Conservation (phyloP, 805 yeast genomes). For the Saccharomyces paradoxus region DNA sequence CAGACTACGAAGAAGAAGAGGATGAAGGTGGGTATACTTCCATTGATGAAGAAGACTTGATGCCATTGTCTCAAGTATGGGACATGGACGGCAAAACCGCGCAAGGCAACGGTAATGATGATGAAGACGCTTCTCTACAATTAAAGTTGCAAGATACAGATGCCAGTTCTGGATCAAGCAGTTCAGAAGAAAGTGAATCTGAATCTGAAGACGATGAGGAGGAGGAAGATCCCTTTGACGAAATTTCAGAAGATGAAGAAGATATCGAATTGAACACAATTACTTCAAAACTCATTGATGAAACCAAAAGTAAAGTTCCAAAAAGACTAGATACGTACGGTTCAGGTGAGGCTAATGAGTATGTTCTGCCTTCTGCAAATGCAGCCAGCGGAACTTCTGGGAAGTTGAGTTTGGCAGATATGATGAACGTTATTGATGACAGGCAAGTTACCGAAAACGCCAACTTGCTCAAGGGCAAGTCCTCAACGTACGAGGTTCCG, state of each 20-base stretch:
- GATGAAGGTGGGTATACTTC: slow-evolving; percentile 63
- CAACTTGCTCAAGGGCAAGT: slow-evolving; percentile 36
- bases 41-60: slow-evolving; percentile 66
- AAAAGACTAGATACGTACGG: slow-evolving; percentile 46
- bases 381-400: slow-evolving; percentile 13
- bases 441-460: slow-evolving; percentile 43
- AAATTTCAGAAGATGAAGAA: slow-evolving; percentile 39
- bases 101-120: slow-evolving; percentile 18
- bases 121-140: slow-evolving; percentile 5
- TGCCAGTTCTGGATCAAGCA: slow-evolving; percentile 7
- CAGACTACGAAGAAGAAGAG: slow-evolving; percentile 34
- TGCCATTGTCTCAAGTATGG: slow-evolving; percentile 83
- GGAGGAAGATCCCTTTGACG: slow-evolving; percentile 30
- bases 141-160: slow-evolving; percentile 18
- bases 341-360: slow-evolving; percentile 59
- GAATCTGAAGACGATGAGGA: slow-evolving; percentile 16
- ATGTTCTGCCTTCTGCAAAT: slow-evolving; percentile 47
- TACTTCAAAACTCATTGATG: slow-evolving; percentile 31
- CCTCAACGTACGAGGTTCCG: slow-evolving; percentile 61
- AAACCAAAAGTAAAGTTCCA: slow-evolving; percentile 28
- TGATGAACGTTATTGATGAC: slow-evolving; percentile 59
- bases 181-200: slow-evolving; percentile 5
- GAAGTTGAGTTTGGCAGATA: slow-evolving; percentile 60
- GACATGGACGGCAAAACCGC: slow-evolving; percentile 53
- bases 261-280: slow-evolving; percentile 49